Evolutionary conservation across 306 rosid species (phyloP).

Genomic region (Cercis canadensis): DNA sequence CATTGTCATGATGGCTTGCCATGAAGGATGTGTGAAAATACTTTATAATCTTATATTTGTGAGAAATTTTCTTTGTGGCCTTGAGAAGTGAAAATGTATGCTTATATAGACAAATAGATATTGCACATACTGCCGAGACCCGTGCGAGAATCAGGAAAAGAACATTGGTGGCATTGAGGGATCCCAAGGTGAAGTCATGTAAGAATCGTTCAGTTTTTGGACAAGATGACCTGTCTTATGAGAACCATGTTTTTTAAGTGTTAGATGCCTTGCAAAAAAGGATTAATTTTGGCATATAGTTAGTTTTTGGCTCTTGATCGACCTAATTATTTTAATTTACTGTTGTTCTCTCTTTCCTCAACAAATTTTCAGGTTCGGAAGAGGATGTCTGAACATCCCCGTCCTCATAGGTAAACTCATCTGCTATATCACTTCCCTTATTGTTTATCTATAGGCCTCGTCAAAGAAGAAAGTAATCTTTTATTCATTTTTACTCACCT

Average conservation of each 20-base stretch:
- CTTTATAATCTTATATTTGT: neutral
- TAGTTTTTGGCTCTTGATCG: slow-evolving; percentile 5
- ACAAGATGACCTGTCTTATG: slow-evolving; percentile 7
- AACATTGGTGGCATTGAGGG: slow-evolving; percentile 79
- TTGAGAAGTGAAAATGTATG: too few relatives aligned
- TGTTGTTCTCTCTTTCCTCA: too few relatives aligned
- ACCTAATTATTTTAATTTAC: too few relatives aligned
- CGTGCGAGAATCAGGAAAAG: slow-evolving; percentile 48
- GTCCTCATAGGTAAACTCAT: too few relatives aligned
- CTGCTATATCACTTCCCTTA: too few relatives aligned
- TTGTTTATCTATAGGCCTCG: too few relatives aligned
- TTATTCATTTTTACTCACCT: too few relatives aligned
- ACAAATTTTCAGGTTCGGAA: too few relatives aligned
- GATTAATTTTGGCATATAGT: neutral
- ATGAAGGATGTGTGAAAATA: slow-evolving; percentile 6
- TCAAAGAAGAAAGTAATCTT: too few relatives aligned
- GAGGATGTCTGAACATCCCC: too few relatives aligned
- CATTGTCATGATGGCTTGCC: neutral
- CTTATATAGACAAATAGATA: neutral
- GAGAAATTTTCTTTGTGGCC: too few relatives aligned
- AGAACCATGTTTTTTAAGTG: slow-evolving; percentile 34
- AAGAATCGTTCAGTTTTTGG: slow-evolving; percentile 53
- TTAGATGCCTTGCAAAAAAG: slow-evolving; percentile 18
- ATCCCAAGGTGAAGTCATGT: slow-evolving; percentile 95
- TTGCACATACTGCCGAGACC: slow-evolving; percentile 59